phyloP scores from a whole-genome alignment of 192 early-diverging fungal genomes.

The Umbelopsis isabellina region DNA sequence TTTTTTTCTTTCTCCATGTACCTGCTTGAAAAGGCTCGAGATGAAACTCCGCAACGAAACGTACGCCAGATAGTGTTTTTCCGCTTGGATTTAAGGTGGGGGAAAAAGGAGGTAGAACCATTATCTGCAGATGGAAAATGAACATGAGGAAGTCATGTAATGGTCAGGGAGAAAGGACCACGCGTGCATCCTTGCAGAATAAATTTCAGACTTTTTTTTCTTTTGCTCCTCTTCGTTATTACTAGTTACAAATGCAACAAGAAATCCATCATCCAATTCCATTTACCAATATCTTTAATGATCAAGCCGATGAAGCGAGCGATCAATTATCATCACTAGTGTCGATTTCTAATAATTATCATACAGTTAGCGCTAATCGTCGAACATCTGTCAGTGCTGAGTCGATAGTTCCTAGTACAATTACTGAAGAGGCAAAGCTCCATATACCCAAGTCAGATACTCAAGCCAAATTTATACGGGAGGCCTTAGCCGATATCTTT shows the following conservation, averaged over 20 bases:
- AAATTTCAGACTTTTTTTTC: too few relatives aligned
- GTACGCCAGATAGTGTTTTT: not conserved
- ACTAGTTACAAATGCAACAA: conserved; percentile 4
- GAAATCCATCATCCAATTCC: conserved; percentile 7
- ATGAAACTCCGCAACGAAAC: not conserved
- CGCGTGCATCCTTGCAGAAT: not conserved
- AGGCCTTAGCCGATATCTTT: conserved; percentile 33
- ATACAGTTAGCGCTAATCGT: conserved; percentile 13
- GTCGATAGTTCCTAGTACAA: conserved; percentile 35
- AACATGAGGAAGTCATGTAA: conserved; percentile 2
- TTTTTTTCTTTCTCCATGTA: conserved; percentile 6
- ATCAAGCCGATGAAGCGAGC: not conserved
- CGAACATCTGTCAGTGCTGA: conserved; percentile 48
- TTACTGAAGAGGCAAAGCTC: conserved; percentile 11
- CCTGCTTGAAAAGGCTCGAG: not conserved
- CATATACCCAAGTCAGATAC: conserved; percentile 36
- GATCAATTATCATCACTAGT: conserved; percentile 5
- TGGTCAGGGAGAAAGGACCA: not conserved
- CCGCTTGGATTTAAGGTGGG: not conserved
- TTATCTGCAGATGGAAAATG: conserved; percentile 20
- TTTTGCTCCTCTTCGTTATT: not conserved
- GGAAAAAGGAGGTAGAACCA: not conserved
- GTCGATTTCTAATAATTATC: not conserved
- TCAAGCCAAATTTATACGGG: conserved; percentile 28
- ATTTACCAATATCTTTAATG: conserved; percentile 4